Evolutionary conservation across 2,329 filamentous ascomycete genomes (phyloP).

Genomic region (Phialophora expanda): DNA sequence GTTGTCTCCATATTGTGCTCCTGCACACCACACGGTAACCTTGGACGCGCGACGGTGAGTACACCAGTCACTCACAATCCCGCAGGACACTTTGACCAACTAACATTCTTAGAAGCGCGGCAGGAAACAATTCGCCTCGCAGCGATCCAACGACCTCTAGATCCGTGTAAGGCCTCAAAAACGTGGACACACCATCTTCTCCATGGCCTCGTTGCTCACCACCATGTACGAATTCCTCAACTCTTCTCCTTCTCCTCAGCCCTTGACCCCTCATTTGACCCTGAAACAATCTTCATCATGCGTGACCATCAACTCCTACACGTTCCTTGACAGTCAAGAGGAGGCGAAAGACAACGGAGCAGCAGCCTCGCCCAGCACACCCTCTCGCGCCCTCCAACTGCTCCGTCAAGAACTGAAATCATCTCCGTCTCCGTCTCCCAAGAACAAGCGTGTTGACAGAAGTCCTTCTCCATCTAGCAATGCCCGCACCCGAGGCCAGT

Average conservation of each 20-base stretch:
- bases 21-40: background rate
- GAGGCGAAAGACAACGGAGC: constrained; percentile 27
- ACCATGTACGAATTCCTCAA: constrained; percentile 71
- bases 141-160: constrained; percentile 1
- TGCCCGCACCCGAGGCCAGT: constrained; percentile 85
- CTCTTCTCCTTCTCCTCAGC: constrained; percentile 43
- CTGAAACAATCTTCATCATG: constrained; percentile 41
- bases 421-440: constrained; percentile 43
- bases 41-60: background rate
- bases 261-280: constrained; percentile 42
- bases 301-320: constrained; percentile 42
- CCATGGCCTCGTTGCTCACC: constrained; percentile 74
- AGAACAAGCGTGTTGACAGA: constrained; percentile 44
- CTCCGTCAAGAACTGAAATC: constrained; percentile 43
- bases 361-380: constrained; percentile 20
- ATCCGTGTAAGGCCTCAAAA: background rate
- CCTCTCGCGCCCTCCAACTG: constrained; percentile 43
- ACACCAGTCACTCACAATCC: background rate
- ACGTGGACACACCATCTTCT: constrained; percentile 14
- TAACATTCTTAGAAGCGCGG: constrained; percentile 25
- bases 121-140: constrained; percentile 11
- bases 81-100: constrained; percentile 32
- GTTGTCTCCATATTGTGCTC: background rate
- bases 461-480: constrained; percentile 63
- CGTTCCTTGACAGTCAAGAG: constrained; percentile 28